These are phyloP conservation scores for Punica granatum DNA, from an alignment of 345 rosid genomes.

Conservation along the genomic window DNA sequence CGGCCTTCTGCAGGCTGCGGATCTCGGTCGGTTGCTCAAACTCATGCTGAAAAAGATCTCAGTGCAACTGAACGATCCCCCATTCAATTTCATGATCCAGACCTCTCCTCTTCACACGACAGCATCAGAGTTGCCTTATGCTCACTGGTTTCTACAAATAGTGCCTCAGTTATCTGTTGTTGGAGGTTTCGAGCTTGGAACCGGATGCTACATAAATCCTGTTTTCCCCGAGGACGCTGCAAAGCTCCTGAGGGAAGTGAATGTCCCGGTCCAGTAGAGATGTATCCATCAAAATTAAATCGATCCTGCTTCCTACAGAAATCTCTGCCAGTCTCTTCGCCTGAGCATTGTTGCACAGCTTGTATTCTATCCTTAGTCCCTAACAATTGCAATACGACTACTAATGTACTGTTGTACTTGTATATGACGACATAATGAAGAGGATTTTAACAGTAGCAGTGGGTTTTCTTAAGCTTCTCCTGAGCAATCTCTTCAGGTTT, in stretches of 20 bases:
- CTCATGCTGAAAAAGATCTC: conserved; percentile 61
- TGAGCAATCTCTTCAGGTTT: not conserved
- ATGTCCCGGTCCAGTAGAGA: conserved; percentile 12
- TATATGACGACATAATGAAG: not conserved
- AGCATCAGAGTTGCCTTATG: conserved; percentile 31
- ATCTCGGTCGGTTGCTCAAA: conserved; percentile 64
- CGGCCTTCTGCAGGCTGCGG: conserved; percentile 46
- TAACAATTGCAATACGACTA: not conserved
- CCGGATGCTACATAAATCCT: conserved; percentile 83
- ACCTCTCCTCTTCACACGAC: conserved; percentile 51
- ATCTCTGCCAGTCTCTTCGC: not conserved
- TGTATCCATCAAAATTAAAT: not conserved
- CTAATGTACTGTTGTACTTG: not conserved
- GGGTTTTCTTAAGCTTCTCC: not conserved
- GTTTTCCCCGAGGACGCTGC: conserved; percentile 88
- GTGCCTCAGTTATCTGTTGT: conserved; percentile 60
- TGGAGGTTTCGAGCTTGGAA: conserved; percentile 77
- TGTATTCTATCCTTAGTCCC: not conserved
- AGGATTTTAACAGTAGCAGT: not conserved
- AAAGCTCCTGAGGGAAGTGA: conserved; percentile 57
- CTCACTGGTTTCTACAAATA: conserved; percentile 77
- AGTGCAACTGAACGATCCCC: conserved; percentile 53
- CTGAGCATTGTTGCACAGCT: not conserved
- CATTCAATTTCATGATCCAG: conserved; percentile 85
- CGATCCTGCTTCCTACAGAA: not conserved